Evolutionary conservation across 176 grass and related monocot genomes (phyloP).

Genomic region (Carex kokanica): DNA sequence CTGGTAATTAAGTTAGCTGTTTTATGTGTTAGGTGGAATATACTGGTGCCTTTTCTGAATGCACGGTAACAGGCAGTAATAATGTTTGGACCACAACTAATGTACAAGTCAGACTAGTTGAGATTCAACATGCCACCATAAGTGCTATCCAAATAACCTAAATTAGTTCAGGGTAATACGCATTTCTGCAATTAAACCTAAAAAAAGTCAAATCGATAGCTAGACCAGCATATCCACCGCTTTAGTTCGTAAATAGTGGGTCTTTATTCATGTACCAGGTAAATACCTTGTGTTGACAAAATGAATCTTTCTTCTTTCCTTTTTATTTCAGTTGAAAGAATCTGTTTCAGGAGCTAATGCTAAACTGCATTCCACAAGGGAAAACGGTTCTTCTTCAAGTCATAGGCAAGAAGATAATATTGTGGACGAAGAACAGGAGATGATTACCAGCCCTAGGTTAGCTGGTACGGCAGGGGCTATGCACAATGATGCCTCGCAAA

Average conservation of each 20-base stretch:
- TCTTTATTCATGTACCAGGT: background rate
- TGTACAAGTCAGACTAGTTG: background rate
- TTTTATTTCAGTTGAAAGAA: conserved; percentile 23
- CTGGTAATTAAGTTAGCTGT: background rate
- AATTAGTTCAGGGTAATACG: background rate
- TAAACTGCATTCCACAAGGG: background rate
- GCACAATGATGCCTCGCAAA: background rate
- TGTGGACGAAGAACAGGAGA: background rate
- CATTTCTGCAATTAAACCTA: background rate
- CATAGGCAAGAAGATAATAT: background rate
- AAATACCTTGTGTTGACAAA: background rate
- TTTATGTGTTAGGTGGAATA: background rate
- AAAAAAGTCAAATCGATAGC: background rate
- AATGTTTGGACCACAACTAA: background rate
- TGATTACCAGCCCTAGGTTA: background rate
- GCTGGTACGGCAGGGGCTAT: background rate
- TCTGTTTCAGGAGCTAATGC: conserved; percentile 1
- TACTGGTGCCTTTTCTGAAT: too few relatives aligned
- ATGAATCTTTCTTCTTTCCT: background rate
- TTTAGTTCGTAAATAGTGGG: background rate
- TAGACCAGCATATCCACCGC: background rate
- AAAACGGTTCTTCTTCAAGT: background rate
- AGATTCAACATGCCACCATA: background rate
- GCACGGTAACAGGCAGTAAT: too few relatives aligned
- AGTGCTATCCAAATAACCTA: background rate